Evolutionary conservation across 2,329 filamentous ascomycete species (phyloP).

Genomic region (Aspergillus fumigatus): DNA sequence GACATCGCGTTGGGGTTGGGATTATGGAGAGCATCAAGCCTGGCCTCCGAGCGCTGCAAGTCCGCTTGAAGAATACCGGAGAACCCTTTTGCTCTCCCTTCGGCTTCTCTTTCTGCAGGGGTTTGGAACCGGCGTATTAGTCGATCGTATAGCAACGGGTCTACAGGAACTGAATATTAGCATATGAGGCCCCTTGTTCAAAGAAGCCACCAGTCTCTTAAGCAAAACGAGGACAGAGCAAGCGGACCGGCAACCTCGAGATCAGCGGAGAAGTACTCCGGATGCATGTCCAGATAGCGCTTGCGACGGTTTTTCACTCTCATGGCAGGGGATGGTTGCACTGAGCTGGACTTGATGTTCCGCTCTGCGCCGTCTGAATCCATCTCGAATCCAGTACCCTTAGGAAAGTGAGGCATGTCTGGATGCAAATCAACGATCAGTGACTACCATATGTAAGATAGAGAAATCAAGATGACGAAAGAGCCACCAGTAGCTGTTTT

Average conservation of each 20-base stretch:
- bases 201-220: slow-evolving; percentile 12
- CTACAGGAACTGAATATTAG: slow-evolving; percentile 39
- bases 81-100: slow-evolving; percentile 71
- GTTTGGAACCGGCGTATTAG: slow-evolving; percentile 74
- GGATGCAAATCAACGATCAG: not conserved
- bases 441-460: slow-evolving; percentile 2
- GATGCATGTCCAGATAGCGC: slow-evolving; percentile 68
- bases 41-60: slow-evolving; percentile 69
- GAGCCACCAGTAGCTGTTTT: not conserved
- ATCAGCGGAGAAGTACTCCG: slow-evolving; percentile 64
- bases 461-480: slow-evolving; percentile 12
- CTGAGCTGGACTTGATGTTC: slow-evolving; percentile 4
- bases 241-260: slow-evolving; percentile 58
- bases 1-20: slow-evolving; percentile 49
- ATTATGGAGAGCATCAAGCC: slow-evolving; percentile 59
- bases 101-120: slow-evolving; percentile 65
- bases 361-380: slow-evolving; percentile 6
- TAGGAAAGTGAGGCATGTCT: slow-evolving; percentile 35
- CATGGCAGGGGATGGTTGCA: slow-evolving; percentile 41
- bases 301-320: slow-evolving; percentile 70
- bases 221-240: slow-evolving; percentile 24
- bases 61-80: slow-evolving; percentile 74
- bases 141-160: slow-evolving; percentile 77
- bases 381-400: slow-evolving; percentile 24
- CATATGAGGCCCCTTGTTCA: slow-evolving; percentile 11